Percentiles rank a stretch among this genome's conserved stretches.
Conservation (phyloP, 139 green algal genomes). For the Coelastrella sp. region DNA sequence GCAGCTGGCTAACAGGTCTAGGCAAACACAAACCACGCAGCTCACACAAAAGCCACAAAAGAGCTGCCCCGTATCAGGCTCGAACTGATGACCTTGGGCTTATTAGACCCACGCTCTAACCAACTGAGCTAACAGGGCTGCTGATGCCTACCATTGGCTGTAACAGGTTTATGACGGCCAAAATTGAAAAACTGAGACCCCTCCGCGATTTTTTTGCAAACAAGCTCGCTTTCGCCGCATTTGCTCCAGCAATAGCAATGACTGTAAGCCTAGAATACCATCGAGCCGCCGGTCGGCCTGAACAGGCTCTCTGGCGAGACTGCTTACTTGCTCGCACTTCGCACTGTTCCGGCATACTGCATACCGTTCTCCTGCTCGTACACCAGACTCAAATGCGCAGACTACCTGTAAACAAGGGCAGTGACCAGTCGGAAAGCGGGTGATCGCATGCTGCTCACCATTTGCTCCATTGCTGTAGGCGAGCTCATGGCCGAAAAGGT, state of each 20-base stretch:
- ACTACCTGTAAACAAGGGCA: neutral
- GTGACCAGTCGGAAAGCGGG: no score
- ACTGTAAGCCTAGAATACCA: no score
- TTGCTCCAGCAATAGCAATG: no score
- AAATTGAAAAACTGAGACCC: neutral
- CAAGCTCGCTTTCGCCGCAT: neutral
- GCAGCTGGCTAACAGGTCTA: no score
- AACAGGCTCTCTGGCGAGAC: no score
- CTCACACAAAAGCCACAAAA: neutral
- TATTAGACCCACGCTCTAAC: constrained; percentile 11
- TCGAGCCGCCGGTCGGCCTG: no score
- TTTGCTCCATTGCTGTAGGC: constrained; percentile 65
- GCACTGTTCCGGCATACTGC: no score
- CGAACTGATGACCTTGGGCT: constrained; percentile 16
- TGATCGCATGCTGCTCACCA: constrained; percentile 50
- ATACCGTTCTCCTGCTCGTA: neutral
- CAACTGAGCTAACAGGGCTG: neutral
- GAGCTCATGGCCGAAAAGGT: constrained; percentile 76
- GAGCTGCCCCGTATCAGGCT: constrained; percentile 4
- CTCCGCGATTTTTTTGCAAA: neutral
- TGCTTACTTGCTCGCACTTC: no score
- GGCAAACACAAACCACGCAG: neutral
- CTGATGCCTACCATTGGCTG: neutral
- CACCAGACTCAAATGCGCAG: neutral
- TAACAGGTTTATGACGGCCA: neutral